Conservation (phyloP, 148 eudicot genomes). For the Camellia sinensis region DNA sequence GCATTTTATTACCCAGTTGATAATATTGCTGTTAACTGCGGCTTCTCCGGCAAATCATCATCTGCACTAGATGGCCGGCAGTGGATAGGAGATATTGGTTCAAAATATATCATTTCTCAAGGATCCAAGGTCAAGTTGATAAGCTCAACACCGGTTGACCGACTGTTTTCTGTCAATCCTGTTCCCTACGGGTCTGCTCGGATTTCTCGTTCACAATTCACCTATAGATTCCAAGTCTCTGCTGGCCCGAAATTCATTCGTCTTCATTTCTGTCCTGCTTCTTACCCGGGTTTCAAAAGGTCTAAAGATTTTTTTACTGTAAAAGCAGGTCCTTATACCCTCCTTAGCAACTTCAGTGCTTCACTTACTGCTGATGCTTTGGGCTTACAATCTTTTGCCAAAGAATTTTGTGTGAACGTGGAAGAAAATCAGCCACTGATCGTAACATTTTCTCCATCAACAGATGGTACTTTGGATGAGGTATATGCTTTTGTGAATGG, state of each 20-base stretch:
- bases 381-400: background rate
- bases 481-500: conserved; percentile 43
- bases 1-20: background rate
- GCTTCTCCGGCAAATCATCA: conserved; percentile 11
- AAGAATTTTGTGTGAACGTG: conserved; percentile 25
- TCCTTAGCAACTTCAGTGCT: conserved; percentile 43
- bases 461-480: background rate
- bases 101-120: background rate
- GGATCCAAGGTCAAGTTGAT: conserved; percentile 13
- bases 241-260: conserved; percentile 34
- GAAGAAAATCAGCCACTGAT: conserved; percentile 17
- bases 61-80: conserved; percentile 15
- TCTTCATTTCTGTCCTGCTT: conserved; percentile 24
- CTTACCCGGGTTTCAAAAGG: conserved; percentile 20
- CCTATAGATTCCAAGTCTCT: conserved; percentile 16
- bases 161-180: background rate
- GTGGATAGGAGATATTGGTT: conserved; percentile 19
- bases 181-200: conserved; percentile 21
- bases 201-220: conserved; percentile 18
- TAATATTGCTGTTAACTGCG: conserved; percentile 22
- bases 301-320: conserved; percentile 27
- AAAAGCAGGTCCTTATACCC: conserved; percentile 34
- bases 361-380: conserved; percentile 19
- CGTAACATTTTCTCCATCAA: conserved; percentile 30
- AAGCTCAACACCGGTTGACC: conserved; percentile 3